Evolutionary conservation across 805 yeast genomes (phyloP), one percentile per base, ranked within the genome.

Genomic region (Candida parachauliodes): DNA sequence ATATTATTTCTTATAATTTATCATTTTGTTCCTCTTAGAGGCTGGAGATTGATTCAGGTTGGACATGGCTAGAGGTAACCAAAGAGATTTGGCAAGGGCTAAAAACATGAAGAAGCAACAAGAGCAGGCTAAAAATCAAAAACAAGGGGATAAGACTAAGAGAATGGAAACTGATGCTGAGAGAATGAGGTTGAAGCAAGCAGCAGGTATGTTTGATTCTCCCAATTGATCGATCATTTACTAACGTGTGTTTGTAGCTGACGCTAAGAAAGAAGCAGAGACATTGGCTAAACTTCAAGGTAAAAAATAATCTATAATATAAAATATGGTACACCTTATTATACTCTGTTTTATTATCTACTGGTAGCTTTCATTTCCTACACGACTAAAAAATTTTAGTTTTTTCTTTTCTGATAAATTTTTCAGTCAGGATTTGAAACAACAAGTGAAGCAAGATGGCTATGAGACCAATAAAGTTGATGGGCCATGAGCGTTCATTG

Each of bases 401-500:
- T 20, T 34, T 28, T 34, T 27, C 24, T 26, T 29, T 27, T 22
- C 12, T 31, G n/a, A 15, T 11, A n/a, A n/a, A n/a, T n/a, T n/a
- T n/a, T n/a, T n/a, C n/a, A n/a, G n/a, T n/a, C n/a, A n/a, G n/a
- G n/a, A n/a, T 22, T 15, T 18, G 7, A 20, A 5, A 12, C 27
- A 10, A 8, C 25, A 7, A 18, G 5, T 7, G 8, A 8, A 30
- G 10, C 24, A 21, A 5, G n/a, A 41, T 42, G 22, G 39, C 24
- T 8, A 68, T 68, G 74, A 67, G 73, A 62, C 74, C 74, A 37
- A 62, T 68, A 59, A 68, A 80, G 72, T 70, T 83, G 54, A 84
- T 85, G 75, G 98, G 98, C 43, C 98, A 93, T 68, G 96, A 87
- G 70, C 95, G 98, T 77, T 88, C 98, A 49, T 71, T 93, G 52